Conservation (phyloP, 208 protist species). For the Acanthamoeba lenticulata region DNA sequence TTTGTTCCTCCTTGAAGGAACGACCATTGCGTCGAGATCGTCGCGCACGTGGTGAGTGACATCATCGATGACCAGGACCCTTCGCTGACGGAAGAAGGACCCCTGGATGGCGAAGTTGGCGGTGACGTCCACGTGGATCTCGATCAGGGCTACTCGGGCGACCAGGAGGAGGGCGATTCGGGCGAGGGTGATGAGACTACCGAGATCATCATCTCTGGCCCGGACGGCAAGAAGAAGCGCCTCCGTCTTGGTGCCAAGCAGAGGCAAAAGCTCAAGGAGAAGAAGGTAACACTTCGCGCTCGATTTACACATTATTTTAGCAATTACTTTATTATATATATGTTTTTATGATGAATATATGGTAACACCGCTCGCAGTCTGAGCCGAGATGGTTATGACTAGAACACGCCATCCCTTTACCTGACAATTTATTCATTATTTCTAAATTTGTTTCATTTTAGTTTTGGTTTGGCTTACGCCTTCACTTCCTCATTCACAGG, state of each 20-base stretch:
- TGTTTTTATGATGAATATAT: not conserved
- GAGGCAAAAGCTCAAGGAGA: conserved; percentile 17
- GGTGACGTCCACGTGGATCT: no score
- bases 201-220: not conserved
- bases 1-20: no score
- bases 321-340: no score
- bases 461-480: not conserved
- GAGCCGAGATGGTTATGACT: not conserved
- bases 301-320: no score
- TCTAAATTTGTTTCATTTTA: no score
- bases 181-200: not conserved
- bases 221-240: conserved; percentile 26
- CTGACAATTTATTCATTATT: no score
- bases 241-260: not conserved
- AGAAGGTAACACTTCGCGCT: no score
- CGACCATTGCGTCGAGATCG: conserved; percentile 12
- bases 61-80: not conserved
- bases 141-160: not conserved
- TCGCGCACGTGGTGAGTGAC: not conserved
- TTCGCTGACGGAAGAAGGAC: not conserved
- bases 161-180: not conserved
- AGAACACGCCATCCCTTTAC: not conserved
- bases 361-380: conserved; percentile 26
- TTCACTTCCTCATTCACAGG: not conserved
- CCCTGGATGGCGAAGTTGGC: not conserved